Evolutionary conservation across 2,329 filamentous ascomycete genomes (phyloP).

Genomic region (Metarhizium guizhouense): DNA sequence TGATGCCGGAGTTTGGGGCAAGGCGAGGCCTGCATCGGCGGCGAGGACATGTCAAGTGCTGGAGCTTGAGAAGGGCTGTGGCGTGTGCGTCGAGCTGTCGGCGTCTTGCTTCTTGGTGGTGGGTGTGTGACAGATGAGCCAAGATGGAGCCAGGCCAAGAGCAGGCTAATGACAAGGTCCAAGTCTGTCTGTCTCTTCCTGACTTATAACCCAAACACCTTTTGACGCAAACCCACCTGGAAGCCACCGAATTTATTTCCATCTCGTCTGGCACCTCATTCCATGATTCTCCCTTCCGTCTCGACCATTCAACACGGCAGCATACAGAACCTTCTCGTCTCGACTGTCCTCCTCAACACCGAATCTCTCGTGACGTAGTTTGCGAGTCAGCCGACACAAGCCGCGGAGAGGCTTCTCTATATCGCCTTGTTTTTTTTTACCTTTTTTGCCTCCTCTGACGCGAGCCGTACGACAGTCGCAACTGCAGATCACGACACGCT

Average conservation of each 20-base stretch:
- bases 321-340: not conserved
- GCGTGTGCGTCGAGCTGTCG: not conserved
- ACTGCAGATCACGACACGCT: not conserved
- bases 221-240: not conserved
- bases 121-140: not conserved
- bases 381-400: not conserved
- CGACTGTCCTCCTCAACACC: not conserved
- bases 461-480: not conserved
- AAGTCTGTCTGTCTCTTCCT: not conserved
- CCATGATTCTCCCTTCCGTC: not conserved
- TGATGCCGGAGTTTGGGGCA: too few relatives aligned
- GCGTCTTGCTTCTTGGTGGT: not conserved
- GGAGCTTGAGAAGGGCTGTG: not conserved
- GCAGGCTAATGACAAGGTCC: not conserved
- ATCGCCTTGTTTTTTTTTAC: too few relatives aligned
- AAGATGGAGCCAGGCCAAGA: not conserved
- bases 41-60: too few relatives aligned
- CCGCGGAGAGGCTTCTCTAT: not conserved
- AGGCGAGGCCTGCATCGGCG: too few relatives aligned
- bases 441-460: not conserved
- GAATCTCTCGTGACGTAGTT: not conserved
- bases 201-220: constrained; percentile 3
- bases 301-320: not conserved
- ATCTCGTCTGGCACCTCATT: not conserved
- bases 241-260: not conserved